Conservation (phyloP, 2,329 filamentous ascomycete genomes). For the Talaromyces albobiverticillius region DNA sequence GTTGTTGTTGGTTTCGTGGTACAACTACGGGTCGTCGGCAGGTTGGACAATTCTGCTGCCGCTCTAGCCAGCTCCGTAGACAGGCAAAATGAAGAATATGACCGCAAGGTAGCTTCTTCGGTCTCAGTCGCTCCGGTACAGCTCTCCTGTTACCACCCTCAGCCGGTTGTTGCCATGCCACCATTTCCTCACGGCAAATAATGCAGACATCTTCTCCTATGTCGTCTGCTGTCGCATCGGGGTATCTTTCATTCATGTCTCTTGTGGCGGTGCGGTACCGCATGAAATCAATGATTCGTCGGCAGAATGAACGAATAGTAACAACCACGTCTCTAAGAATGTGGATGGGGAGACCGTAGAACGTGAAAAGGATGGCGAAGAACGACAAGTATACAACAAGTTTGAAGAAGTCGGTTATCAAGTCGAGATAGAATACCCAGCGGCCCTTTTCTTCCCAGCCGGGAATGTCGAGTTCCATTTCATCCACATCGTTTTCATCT, state of each 20-base stretch:
- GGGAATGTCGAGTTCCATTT: conserved; percentile 90
- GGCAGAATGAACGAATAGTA: conserved; percentile 86
- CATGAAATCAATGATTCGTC: conserved; percentile 82
- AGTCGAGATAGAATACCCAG: conserved; percentile 84
- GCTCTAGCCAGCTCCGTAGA: conserved; percentile 92
- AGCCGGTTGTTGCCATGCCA: conserved; percentile 63
- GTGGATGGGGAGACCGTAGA: conserved; percentile 94
- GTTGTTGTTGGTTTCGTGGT: conserved; percentile 27
- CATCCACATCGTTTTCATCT: conserved; percentile 74
- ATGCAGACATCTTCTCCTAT: conserved; percentile 93
- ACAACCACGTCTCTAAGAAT: conserved; percentile 95
- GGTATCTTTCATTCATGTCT: conserved; percentile 88
- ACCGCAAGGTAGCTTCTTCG: conserved; percentile 94
- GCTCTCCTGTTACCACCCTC: conserved; percentile 32
- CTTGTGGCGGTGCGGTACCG: conserved; percentile 87
- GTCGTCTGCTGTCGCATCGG: conserved; percentile 85
- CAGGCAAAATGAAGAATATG: conserved; percentile 94
- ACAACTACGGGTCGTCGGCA: conserved; percentile 79
- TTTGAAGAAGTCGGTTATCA: conserved; percentile 86
- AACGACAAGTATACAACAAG: conserved; percentile 85
- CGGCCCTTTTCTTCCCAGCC: conserved; percentile 96
- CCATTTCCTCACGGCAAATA: conserved; percentile 96
- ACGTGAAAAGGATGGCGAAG: conserved; percentile 87
- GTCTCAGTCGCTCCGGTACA: conserved; percentile 67
- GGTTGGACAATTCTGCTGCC: conserved; percentile 95